phyloP scores from a whole-genome alignment of 352 stramenopile genomes.

The Globisporangium megalacanthum region DNA sequence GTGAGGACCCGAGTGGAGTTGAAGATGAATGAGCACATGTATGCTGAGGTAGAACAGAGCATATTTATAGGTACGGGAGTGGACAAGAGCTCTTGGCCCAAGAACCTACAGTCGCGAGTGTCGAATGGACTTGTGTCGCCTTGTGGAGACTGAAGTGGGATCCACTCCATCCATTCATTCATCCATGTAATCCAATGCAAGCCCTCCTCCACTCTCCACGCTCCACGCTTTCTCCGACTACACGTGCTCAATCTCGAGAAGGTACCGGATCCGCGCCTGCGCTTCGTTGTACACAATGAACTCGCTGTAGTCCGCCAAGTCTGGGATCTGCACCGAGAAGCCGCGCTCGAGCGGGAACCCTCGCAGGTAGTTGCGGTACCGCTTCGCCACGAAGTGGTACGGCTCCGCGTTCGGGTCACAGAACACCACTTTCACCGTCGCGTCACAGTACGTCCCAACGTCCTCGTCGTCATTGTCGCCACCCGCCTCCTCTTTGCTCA shows the following conservation, averaged over 20 bases:
- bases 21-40: too few species aligned
- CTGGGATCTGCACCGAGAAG: slow-evolving; percentile 15
- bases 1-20: too few species aligned
- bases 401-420: slow-evolving; percentile 5
- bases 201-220: not conserved
- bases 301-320: slow-evolving; percentile 14
- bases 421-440: slow-evolving; percentile 15
- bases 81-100: too few species aligned
- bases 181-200: not conserved
- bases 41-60: too few species aligned
- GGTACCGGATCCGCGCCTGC: slow-evolving; percentile 17
- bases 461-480: slow-evolving; percentile 1
- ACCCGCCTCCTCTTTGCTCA: slow-evolving; percentile 20
- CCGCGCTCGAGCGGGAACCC: slow-evolving; percentile 15
- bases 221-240: not conserved
- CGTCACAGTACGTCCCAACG: slow-evolving; percentile 20
- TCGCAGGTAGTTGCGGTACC: slow-evolving; percentile 40
- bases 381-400: slow-evolving; percentile 41
- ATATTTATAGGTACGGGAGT: too few species aligned
- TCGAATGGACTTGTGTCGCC: too few species aligned
- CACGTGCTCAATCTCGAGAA: slow-evolving; percentile 15
- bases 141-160: too few species aligned
- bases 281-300: slow-evolving; percentile 22
- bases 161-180: too few species aligned
- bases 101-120: too few species aligned